Evolutionary conservation across 164 flowering plant genomes (phyloP), one percentile per base, ranked within the genome.

Genomic region (Vitis rotundifolia): DNA sequence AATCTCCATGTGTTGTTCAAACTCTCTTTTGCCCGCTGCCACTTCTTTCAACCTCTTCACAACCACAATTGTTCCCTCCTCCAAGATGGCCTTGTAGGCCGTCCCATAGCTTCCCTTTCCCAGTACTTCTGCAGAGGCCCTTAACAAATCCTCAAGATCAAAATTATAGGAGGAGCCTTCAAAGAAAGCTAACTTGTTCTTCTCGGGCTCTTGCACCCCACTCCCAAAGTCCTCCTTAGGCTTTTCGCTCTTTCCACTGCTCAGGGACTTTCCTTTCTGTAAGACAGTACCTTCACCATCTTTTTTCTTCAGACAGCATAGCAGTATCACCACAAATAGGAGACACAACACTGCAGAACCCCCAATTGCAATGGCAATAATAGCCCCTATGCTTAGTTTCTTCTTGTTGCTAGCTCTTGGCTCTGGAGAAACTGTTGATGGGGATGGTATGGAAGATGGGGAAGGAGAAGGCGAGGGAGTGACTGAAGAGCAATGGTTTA

Each of bases 211-310:
- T 71, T 85, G 89, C n/a, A 80, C 87, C 37, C 91, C 92, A 75
- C 90, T 85, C 1, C 90, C 87, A 69, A 83, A 90, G 13, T 87
- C 92, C 68, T 87, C 92, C 78, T 80, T 83, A 0, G 85, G 83
- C 75, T 80, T 89, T 70, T 87, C 89, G 16, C 68, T 66, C 75
- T 85, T 79, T 68, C 79, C 85, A 57, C 85, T 72, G 44, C 44
- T 37, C 44, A 37, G 44, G 44, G 44, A 37, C 77, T 84, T 85
- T 51, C 73, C 83, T 77, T 82, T 86, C 59, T n/a, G 16, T 5
- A 37, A 72, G 58, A 69, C 70, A 57, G 66, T 59, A 3, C 76
- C 69, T 62, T 77, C 76, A 15, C 69, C 55, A 31, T 72, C 61
- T 68, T 73, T 83, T 66, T 70, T 85, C 83, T 76, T 88, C 63